Percentiles rank a stretch among this genome's conserved stretches.
Conservation (phyloP, 2,329 filamentous ascomycete genomes). For the Clonostachys chloroleuca region DNA sequence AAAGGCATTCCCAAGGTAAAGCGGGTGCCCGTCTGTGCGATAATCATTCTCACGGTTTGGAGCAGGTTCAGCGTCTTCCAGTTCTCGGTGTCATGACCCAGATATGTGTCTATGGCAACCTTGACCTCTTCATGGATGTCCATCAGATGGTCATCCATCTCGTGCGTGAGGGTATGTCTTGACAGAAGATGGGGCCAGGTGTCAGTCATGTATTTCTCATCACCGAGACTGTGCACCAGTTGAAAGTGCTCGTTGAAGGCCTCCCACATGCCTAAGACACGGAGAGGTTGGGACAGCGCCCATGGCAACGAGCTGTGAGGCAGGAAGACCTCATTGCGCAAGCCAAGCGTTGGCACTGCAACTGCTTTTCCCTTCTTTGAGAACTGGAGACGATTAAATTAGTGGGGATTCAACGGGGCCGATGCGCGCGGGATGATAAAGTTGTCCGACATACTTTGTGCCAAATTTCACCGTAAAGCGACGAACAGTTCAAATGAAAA, state of each 20-base stretch:
- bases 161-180: conserved; percentile 22
- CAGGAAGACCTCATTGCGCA: conserved; percentile 33
- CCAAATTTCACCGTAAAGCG: conserved; percentile 20
- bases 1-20: conserved; percentile 19
- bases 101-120: conserved; percentile 22
- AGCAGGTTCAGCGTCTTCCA: conserved; percentile 26
- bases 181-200: conserved; percentile 23
- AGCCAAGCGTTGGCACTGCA: conserved; percentile 30
- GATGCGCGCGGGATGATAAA: neutral
- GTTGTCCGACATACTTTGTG: conserved; percentile 12
- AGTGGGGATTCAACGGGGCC: neutral
- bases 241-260: conserved; percentile 33
- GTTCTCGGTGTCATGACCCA: conserved; percentile 22
- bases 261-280: conserved; percentile 20
- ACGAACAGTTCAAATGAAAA: conserved; percentile 20
- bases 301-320: conserved; percentile 31
- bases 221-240: conserved; percentile 27
- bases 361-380: conserved; percentile 33
- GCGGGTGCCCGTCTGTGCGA: conserved; percentile 20
- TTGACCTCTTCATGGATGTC: conserved; percentile 21
- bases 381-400: conserved; percentile 20
- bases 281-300: conserved; percentile 30
- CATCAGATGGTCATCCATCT: conserved; percentile 19
- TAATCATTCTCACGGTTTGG: conserved; percentile 15
- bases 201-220: conserved; percentile 23